Base-by-base conservation (phyloP, 768 basidiomycete species). In the Mycena polygramma region DNA sequence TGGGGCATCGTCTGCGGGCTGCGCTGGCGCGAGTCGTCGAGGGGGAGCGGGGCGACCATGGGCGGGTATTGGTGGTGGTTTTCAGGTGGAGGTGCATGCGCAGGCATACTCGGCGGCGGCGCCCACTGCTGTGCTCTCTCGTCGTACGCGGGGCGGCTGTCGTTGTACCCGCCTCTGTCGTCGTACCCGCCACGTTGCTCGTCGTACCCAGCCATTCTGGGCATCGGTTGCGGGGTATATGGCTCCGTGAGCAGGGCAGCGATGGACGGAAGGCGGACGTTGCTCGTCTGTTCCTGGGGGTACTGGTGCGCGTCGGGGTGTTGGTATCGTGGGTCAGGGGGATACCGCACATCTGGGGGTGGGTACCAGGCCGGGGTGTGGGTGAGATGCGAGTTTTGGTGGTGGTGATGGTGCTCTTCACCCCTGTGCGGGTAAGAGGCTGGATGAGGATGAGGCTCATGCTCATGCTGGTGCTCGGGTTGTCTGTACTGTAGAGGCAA, bases 1-100 rank as follows among this genome's bases (percentile, higher is more conserved):
- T 89, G 90, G 9, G 92, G 82, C 48, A 88, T 80, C 7, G 85
- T 68, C 72, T 85, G 87, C 5, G 90, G 87, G 0, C 89, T 86
- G 54, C 88, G 89, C 0, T 87, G 83, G 1, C 86, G 85, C 7
- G 90, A 87, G 63, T 83, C 80, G 41, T 87, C 81, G 37, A 70
- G 65, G 13, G 68, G 69, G 22, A 73, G 68, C 7, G 68, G 41
- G 24, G 87, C 72, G 26, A 73, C 69, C 37, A 67, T 41, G 11
- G 72, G 72, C 17, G 72, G 72, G 19, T 46, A 46, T n/a, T 73
- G 68, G 41, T 49, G 65, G 30, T 30, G 30, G 30, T 30, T 30
- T 15, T 67, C 66, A 3, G 39, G 66, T 39, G 37, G 22, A n/a
- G 60, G 7, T 14, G 53, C 26, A n/a, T n/a, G n/a, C n/a, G n/a